Percentiles rank a stretch among this genome's conserved stretches.
These are phyloP conservation scores for Chrysoporthe cubensis DNA, from an alignment of 2,329 filamentous ascomycete genomes.

Conservation along the genomic window DNA sequence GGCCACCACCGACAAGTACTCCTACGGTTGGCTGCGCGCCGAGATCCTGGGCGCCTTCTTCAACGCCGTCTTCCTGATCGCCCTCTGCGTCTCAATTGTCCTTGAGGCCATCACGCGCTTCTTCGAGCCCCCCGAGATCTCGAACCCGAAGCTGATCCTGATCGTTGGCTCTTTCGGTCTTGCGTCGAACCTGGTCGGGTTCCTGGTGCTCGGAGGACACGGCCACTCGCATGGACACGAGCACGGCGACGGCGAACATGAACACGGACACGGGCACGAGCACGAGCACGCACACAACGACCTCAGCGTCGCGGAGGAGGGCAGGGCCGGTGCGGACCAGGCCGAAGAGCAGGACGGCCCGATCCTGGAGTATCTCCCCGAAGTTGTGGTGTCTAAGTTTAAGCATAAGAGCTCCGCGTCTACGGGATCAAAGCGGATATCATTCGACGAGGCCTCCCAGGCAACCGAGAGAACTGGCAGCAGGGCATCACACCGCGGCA, in stretches of 20 bases:
- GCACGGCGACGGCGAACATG: slow-evolving; percentile 58
- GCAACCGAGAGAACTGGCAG: slow-evolving; percentile 34
- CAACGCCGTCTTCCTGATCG: slow-evolving; percentile 97
- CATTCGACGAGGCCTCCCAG: slow-evolving; percentile 35
- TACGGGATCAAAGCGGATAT: slow-evolving; percentile 27
- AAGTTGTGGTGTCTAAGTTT: slow-evolving; percentile 60
- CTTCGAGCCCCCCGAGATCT: slow-evolving; percentile 86
- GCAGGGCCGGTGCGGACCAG: slow-evolving; percentile 49
- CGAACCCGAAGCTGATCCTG: slow-evolving; percentile 83
- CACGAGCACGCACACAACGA: slow-evolving; percentile 45
- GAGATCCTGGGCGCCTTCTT: slow-evolving; percentile 96
- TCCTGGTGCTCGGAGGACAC: slow-evolving; percentile 91
- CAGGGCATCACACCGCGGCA: slow-evolving; percentile 39
- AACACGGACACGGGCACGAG: slow-evolving; percentile 40
- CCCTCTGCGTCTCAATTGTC: slow-evolving; percentile 93
- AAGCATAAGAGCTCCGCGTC: slow-evolving; percentile 36
- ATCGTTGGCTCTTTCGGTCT: slow-evolving; percentile 87
- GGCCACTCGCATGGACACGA: slow-evolving; percentile 76
- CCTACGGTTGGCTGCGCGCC: slow-evolving; percentile 96
- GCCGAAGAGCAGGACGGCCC: slow-evolving; percentile 59
- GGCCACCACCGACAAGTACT: slow-evolving; percentile 87
- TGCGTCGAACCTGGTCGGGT: slow-evolving; percentile 83
- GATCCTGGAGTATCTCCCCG: slow-evolving; percentile 64
- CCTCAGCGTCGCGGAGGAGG: slow-evolving; percentile 53
- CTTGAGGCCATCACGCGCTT: slow-evolving; percentile 93